Percentiles rank a stretch among this genome's conserved stretches.
Conservation (phyloP, 345 rosid species). For the Kandelia obovata region DNA sequence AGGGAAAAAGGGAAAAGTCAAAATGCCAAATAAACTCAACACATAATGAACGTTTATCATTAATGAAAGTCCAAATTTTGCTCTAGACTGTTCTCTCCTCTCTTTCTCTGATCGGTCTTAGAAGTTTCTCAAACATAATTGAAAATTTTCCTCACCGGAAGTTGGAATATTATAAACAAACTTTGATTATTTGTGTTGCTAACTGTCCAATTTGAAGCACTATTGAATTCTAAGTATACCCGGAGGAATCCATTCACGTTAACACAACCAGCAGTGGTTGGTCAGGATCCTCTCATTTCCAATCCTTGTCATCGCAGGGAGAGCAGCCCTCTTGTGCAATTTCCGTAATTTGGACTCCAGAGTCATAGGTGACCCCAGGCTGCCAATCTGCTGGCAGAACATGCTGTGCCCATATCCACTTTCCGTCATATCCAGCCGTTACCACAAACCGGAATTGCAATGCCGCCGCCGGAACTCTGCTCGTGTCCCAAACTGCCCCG, state of each 20-base stretch:
- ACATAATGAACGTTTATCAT: too few species aligned
- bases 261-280: not conserved
- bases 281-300: conserved; percentile 34
- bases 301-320: conserved; percentile 47
- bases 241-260: not conserved
- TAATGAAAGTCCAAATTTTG: too few species aligned
- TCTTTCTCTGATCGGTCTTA: too few species aligned
- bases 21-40: too few species aligned
- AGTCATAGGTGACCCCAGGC: conserved; percentile 51
- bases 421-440: conserved; percentile 85
- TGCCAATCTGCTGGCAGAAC: conserved; percentile 78
- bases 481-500: conserved; percentile 80
- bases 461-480: conserved; percentile 62
- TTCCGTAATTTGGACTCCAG: conserved; percentile 72
- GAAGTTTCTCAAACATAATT: too few species aligned
- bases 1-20: too few species aligned
- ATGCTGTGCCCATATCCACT: conserved; percentile 62
- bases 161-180: too few species aligned
- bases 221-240: not conserved
- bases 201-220: not conserved
- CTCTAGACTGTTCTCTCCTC: too few species aligned
- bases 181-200: not conserved
- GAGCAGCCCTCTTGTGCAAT: conserved; percentile 85
- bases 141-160: too few species aligned
- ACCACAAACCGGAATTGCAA: conserved; percentile 73